Evolutionary conservation across 192 early-diverging fungal species (phyloP), one percentile per base, ranked within the genome.

Genomic region (Backusella psychrophila): DNA sequence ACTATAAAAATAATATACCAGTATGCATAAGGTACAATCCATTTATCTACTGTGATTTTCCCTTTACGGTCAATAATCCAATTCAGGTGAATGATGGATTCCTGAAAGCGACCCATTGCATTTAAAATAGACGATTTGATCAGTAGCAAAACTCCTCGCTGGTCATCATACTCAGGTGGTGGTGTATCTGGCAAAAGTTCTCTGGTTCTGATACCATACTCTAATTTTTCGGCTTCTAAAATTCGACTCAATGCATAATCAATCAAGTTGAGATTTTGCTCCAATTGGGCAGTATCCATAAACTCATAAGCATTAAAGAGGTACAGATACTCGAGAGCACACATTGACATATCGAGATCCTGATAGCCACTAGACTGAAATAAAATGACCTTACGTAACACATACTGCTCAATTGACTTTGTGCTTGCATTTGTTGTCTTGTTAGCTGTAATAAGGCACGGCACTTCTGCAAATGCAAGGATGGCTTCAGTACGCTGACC

Each of bases 401-500:
- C 79, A 71, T 86, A 89, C 31, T 84, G 81, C 26, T 89, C 87
- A 59, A 86, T 81, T 1, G 77, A 72, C 9, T 82, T 83, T 15
- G 83, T 86, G 5, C 83, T 71, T 8, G 83, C 79, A 7, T 81
- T 74, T 6, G 83, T 83, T 19, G 82, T 87, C 11, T 81, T 83
- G 66, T 87, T 85, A 34, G 68, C 23, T 33, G 69, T 46, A 14
- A 83, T 80, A 34, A 89, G 66, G 15, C 82, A 72, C 8, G 83
- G 79, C 23, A 89, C 81, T 49, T 82, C 69, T 23, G 82, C 81
- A 59, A 91, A 94, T 72, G 91, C 89, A 17, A 87, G 70, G 41
- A 95, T 88, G 0, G 94, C 94, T 71, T 93, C 92, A 23, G 87
- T 87, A 26, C 89, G 90, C 49, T 92, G 87, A 11, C 94, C 94